These are phyloP conservation scores for Aspergillus aculeatinus DNA, from an alignment of 2,329 filamentous ascomycete genomes.

Conservation along the genomic window DNA sequence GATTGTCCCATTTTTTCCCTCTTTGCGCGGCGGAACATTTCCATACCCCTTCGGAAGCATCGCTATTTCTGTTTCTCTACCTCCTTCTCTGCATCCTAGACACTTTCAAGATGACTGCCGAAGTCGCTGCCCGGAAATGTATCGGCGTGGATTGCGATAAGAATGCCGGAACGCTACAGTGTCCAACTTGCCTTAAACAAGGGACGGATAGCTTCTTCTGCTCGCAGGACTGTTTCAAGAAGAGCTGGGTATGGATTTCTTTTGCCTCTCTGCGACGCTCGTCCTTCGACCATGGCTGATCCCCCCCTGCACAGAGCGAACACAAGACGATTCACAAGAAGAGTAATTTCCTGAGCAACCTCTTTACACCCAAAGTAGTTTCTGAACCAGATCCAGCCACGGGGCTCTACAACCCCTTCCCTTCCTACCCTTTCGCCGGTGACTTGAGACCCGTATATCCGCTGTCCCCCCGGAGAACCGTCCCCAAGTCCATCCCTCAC, in stretches of 20 bases:
- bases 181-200: constrained; percentile 89
- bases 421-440: constrained; percentile 80
- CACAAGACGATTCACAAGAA: constrained; percentile 88
- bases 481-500: constrained; percentile 76
- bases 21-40: constrained; percentile 3
- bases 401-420: constrained; percentile 89
- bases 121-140: constrained; percentile 54
- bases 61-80: background rate
- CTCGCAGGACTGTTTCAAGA: constrained; percentile 98
- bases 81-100: background rate
- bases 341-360: constrained; percentile 68
- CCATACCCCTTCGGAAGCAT: background rate
- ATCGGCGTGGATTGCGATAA: constrained; percentile 81
- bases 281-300: constrained; percentile 13
- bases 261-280: constrained; percentile 27
- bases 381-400: constrained; percentile 91
- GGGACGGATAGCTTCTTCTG: constrained; percentile 94
- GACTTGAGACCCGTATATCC: constrained; percentile 82
- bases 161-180: constrained; percentile 81
- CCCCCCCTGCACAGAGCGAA: constrained; percentile 56
- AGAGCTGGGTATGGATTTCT: constrained; percentile 77
- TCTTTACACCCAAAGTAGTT: constrained; percentile 76
- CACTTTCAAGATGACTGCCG: constrained; percentile 27
- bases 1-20: constrained; percentile 13
- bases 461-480: constrained; percentile 66